Evolutionary conservation across 805 yeast genomes (phyloP), one percentile per base, ranked within the genome.

Genomic region (Lipomyces sp.): DNA sequence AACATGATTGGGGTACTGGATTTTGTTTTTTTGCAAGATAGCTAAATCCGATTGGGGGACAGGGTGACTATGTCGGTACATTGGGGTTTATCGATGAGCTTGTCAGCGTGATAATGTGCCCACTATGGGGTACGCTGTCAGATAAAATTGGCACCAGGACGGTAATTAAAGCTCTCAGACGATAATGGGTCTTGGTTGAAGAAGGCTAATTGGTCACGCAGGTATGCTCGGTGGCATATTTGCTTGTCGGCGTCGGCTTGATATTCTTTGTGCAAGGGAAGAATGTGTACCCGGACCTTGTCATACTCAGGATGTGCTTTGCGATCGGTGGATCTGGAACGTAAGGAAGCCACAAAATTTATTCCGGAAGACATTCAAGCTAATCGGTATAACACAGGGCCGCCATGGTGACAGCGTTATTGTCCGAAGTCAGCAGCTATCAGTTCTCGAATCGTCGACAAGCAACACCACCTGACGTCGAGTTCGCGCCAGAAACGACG

Each of bases 121-220:
- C 93, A 0, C 75, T 87, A 30, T 77, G 87, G 69, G 94, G 93
- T 2, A 84, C 88, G 0, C 72, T 86, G 34, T 82, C 86, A 69
- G 93, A 89, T 73, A 82, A 83, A 70, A 76, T 87, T 59, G 92
- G 92, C 3, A 80, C 91, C 1, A 81, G 87, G 64, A 77, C 84
- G 32, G 80, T 87, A 48, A 3, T 37, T 42, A 24, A 24, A 24
- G 18, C 48, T 42, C 18, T 42, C 10, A 7, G 48, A 37, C 48
- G 15, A 34, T 32, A 37, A 53, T 15, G 34, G 1, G 4, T 10
- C 11, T 37, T 42, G 42, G 18, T 42, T 11, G 18, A 6, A 15
- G n/a, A 5, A 42, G n/a, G 7, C 48, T 42, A 42, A 42, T n/a
- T n/a, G 48, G 8, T 1, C 10, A 18, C 10, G 34, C 4, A 45